These are phyloP conservation scores for Mycena belliarum DNA, from an alignment of 768 basidiomycete species.

Conservation along the genomic window DNA sequence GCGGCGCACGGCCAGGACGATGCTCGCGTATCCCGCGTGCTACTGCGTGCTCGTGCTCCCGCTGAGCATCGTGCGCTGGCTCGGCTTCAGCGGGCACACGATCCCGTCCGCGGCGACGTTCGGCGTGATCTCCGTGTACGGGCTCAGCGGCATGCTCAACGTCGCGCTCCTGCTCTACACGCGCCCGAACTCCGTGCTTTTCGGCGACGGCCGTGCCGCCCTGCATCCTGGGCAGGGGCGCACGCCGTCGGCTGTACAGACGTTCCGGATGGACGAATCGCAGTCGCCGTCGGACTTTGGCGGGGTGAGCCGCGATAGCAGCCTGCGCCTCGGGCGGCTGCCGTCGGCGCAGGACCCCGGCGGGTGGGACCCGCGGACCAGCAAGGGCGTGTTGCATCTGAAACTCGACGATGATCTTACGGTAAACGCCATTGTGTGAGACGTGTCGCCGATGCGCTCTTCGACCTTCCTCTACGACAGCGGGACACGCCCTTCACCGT, in stretches of 20 bases:
- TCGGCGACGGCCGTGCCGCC: conserved; percentile 16
- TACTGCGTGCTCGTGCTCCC: conserved; percentile 42
- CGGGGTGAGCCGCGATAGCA: not conserved
- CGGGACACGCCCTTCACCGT: too few species aligned
- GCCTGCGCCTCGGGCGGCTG: conserved; percentile 7
- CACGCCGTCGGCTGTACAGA: conserved; percentile 1
- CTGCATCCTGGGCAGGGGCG: not conserved
- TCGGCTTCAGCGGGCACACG: conserved; percentile 25
- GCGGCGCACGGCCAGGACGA: conserved; percentile 24
- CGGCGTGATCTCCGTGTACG: conserved; percentile 32
- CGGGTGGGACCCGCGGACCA: conserved; percentile 1
- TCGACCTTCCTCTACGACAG: too few species aligned
- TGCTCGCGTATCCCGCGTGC: conserved; percentile 37
- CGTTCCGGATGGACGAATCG: not conserved
- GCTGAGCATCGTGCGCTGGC: conserved; percentile 42
- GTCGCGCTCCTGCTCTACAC: conserved; percentile 39
- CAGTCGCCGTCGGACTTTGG: not conserved
- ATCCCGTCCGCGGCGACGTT: conserved; percentile 35
- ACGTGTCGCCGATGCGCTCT: too few species aligned
- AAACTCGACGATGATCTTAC: too few species aligned
- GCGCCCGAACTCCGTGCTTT: conserved; percentile 36
- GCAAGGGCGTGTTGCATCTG: not conserved
- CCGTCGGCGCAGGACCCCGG: conserved; percentile 2
- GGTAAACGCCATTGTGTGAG: too few species aligned
- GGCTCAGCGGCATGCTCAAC: conserved; percentile 42